Base-by-base conservation (phyloP, 1,139 yeast genomes). In the Magnusiomyces sp. region DNA sequence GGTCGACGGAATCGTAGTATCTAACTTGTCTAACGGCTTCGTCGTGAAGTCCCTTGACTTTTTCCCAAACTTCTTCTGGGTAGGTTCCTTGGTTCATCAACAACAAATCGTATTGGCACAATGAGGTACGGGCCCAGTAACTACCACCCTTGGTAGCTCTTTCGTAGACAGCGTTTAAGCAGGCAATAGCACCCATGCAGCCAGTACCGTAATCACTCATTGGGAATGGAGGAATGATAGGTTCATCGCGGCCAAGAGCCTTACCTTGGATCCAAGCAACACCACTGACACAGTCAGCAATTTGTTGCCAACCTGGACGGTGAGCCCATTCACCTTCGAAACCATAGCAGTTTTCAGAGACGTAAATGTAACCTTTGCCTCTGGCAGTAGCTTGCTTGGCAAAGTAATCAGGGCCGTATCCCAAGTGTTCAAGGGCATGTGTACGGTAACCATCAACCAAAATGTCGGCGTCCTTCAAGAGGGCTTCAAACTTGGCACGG, bases 251-350 rank as follows among this genome's bases (percentile, higher is more conserved):
- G n/a, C 68, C 67, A 43, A 67, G 50, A 11, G 62, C 58, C 38
- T 52, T 48, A 11, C 71, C 71, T 47, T 67, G 71, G n/a, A 56
- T 50, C 65, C 65, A 66, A 2, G 70, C 69, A 38, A 66, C 64
- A 2, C 71, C 71, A 39, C 66, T 57, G 27, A 58, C 67, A 57
- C 68, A 64, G 53, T 67, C 71, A 17, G 69, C 66, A 49, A 67
- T 67, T 53, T 67, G 71, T 54, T 67, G 71, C 71, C 71, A 67
- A 13, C 71, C 71, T n/a, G 70, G 59, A 31, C 71, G 52, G 38
- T 56, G 59, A 5, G 62, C 43, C 65, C 68, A 67, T 46, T 60
- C 65, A 19, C 70, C 70, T 36, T 55, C 53, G 47, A 62, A 67
- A 14, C 70, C 70, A 54, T 64, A 66, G 51, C 70, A 66, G 54